Evolutionary conservation across 768 basidiomycete species (phyloP), one percentile per base, ranked within the genome.

Genomic region (Xanthoconium stramineum): DNA sequence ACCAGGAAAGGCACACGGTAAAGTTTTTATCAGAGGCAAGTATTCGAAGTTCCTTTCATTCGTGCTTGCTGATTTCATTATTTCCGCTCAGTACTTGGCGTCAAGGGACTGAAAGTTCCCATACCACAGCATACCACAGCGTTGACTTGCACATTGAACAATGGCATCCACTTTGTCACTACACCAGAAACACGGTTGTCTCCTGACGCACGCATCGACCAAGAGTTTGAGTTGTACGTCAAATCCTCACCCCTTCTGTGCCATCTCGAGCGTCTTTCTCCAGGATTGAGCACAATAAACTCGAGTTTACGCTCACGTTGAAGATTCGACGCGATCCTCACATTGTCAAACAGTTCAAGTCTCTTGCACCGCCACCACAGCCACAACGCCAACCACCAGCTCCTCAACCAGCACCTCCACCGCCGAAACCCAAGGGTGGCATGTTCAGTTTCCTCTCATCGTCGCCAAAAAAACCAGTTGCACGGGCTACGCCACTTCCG

Each of bases 161-260:
- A 98, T 65, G 95, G 94, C 9, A 95, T 98, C 48, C 94, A 97
- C 71, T 94, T 89, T 60, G 95, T 98, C 36, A 91, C 90, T 5
- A 97, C 92, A 9, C 93, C 90, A 1, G 89, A 91, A 64, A 82
- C 78, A 52, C 75, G 77, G n/a, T 69, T 94, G 3, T 76, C 70
- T 30, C 66, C 69, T 40, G 83, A 88, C 46, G 80, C 82, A 50
- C 76, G 78, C 12, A 88, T 95, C 52, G 86, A 91, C 46, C 91
- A 94, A 69, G 93, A 95, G 68, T 95, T 95, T 64, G 93, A 95
- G 65, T 75, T 95, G 91, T 94, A 69, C 48, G 91, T 78, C 5
- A 14, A 17, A 47, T 38, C 42, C 7, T 10, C 36, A 9, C 29
- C 32, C 8, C 39, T 55, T 44, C 24, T 3, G 13, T 29, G 12